Conservation (phyloP, 176 grass and related monocot genomes). For the Triticum turgidum region DNA sequence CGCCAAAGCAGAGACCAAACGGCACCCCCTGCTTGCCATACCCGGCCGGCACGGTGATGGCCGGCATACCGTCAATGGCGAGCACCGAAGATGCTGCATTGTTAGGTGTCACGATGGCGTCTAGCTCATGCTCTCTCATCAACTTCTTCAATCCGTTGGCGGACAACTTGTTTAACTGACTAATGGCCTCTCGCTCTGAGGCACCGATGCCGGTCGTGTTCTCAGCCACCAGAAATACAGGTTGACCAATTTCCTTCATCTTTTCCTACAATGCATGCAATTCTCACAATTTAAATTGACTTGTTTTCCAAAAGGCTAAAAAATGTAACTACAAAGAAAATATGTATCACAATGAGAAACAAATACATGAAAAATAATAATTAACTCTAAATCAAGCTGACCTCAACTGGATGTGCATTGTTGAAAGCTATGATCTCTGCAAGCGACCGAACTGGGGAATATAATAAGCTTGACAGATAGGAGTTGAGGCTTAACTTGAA, state of each 20-base stretch:
- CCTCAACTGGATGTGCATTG: slow-evolving; percentile 39
- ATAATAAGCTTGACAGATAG: slow-evolving; percentile 44
- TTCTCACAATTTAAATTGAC: not conserved
- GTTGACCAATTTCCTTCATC: slow-evolving; percentile 44
- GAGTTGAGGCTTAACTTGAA: slow-evolving; percentile 54
- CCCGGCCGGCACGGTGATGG: slow-evolving; percentile 60
- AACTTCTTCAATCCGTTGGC: slow-evolving; percentile 39
- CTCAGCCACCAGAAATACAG: slow-evolving; percentile 38
- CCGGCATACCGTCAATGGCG: slow-evolving; percentile 58
- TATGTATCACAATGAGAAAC: not conserved
- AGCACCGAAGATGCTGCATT: not conserved
- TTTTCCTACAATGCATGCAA: slow-evolving; percentile 34
- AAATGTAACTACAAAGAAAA: not conserved
- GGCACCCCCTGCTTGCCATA: slow-evolving; percentile 39
- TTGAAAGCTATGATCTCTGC: slow-evolving; percentile 72
- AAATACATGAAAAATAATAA: not conserved
- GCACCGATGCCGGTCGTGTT: slow-evolving; percentile 42
- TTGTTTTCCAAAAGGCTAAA: not conserved
- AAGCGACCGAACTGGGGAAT: slow-evolving; percentile 51
- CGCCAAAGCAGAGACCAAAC: slow-evolving; percentile 59
- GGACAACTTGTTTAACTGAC: slow-evolving; percentile 43
- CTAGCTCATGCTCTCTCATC: slow-evolving; percentile 42
- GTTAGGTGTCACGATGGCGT: slow-evolving; percentile 38
- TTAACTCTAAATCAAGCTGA: not conserved
- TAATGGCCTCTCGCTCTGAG: slow-evolving; percentile 16